Percentiles rank a stretch among this genome's conserved stretches.
Conservation (phyloP, 768 basidiomycete species). For the Tubosaeta sp. region DNA sequence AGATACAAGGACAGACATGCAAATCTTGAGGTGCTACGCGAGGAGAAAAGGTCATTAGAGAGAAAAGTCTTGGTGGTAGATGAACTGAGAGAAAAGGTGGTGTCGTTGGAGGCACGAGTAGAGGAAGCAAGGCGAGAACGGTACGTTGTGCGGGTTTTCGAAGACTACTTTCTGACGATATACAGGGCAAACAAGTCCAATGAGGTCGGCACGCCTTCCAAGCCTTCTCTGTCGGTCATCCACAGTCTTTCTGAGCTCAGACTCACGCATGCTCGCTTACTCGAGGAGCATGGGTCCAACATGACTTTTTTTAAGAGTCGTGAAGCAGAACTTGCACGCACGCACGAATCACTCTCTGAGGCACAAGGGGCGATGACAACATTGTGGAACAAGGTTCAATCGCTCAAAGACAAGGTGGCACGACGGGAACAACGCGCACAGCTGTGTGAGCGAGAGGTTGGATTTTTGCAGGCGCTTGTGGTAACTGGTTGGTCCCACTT, state of each 20-base stretch:
- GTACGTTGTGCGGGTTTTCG: constrained; percentile 28
- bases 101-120: constrained; percentile 58
- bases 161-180: neutral
- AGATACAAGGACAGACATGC: constrained; percentile 51
- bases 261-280: constrained; percentile 54
- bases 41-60: constrained; percentile 68
- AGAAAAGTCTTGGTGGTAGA: constrained; percentile 47
- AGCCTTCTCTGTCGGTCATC: constrained; percentile 51
- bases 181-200: constrained; percentile 37
- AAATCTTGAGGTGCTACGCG: constrained; percentile 65
- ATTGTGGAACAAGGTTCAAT: constrained; percentile 35
- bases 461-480: constrained; percentile 62
- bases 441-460: constrained; percentile 56
- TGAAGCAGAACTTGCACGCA: constrained; percentile 47
- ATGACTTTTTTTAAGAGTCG: constrained; percentile 48
- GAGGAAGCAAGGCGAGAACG: constrained; percentile 55
- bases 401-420: constrained; percentile 35
- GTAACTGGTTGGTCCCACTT: constrained; percentile 26
- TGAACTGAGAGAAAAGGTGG: constrained; percentile 51
- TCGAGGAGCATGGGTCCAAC: constrained; percentile 64
- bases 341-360: constrained; percentile 36
- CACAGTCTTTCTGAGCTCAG: constrained; percentile 58
- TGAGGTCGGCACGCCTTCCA: constrained; percentile 35
- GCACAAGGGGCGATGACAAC: constrained; percentile 29
- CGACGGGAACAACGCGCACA: constrained; percentile 38